Evolutionary conservation across 495 filamentous ascomycete species (phyloP), one percentile per base, ranked within the genome.

Genomic region (Xylaria telfairii): DNA sequence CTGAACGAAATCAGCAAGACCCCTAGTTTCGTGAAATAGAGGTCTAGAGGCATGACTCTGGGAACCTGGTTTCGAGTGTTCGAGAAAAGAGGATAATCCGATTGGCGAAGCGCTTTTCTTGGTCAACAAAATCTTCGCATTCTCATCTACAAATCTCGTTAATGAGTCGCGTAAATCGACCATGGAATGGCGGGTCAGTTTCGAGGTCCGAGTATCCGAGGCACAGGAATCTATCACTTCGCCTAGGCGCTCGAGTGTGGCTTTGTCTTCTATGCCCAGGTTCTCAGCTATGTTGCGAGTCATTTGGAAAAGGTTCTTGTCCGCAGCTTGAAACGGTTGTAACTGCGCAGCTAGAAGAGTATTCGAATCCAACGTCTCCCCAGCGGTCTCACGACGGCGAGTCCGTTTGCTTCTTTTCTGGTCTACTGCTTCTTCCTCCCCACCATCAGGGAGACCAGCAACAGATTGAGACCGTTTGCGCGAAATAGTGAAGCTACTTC

Each of bases 331-430:
- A 62, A 89, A 91, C 0, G 85, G 82, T 72, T 91, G 88, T 5
- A 96, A 80, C 65, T 92, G 89, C 61, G 91, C 90, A 63, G 92
- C 90, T 67, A 90, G 89, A 68, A 92, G 89, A 13, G 89, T 91
- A n/a, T 86, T 84, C 41, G 89, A 87, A 69, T 95, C 91, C 71
- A 91, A 85, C 5, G 80, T 86, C 28, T 93, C 92, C 6, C 92
- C 93, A 69, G 89, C 89, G 7, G 90, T 92, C 61, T 95, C 93
- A 44, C 93, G 87, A 34, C 92, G 90, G 71, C 93, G 88, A 34
- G 92, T 93, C 59, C 95, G 87, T 75, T 95, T 95, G 81, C 93
- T 96, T 74, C 93, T 89, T 74, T 91, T 88, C 56, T 92, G 86
- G 5, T 90, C 87, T 10, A 85, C 88, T 70, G 92, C 80, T 53